phyloP scores from a whole-genome alignment of 352 stramenopile species.

The Globisporangium megalacanthum region DNA sequence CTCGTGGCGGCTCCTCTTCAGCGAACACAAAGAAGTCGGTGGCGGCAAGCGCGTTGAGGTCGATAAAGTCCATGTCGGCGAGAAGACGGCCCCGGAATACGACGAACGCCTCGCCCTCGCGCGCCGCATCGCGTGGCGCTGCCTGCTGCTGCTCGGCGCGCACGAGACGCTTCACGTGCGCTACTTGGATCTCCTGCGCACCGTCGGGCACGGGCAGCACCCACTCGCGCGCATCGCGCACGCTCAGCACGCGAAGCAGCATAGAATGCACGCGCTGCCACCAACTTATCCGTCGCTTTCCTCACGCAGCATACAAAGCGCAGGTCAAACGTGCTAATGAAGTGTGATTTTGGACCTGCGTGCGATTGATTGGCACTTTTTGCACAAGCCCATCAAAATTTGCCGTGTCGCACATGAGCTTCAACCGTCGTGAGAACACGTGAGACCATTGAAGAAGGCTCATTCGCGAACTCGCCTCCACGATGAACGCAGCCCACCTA shows the following conservation, averaged over 20 bases:
- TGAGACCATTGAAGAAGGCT: no score
- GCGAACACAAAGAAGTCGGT: conserved; percentile 68
- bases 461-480: not conserved
- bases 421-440: no score
- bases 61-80: conserved; percentile 47
- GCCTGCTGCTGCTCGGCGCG: conserved; percentile 24
- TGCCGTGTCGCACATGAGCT: no score
- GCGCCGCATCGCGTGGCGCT: not conserved
- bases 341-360: no score
- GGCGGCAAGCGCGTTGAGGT: conserved; percentile 39
- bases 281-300: not conserved
- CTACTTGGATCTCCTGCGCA: conserved; percentile 35
- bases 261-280: conserved; percentile 7
- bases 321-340: not conserved
- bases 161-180: conserved; percentile 40
- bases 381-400: no score
- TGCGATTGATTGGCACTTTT: no score
- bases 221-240: conserved; percentile 52
- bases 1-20: conserved; percentile 17
- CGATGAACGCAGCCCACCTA: not conserved
- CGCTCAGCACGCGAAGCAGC: conserved; percentile 44
- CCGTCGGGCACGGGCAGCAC: conserved; percentile 34
- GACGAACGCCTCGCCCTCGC: conserved; percentile 29
- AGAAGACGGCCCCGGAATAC: conserved; percentile 54
- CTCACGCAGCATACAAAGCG: not conserved